These are phyloP conservation scores for Trichothecium sympodiale DNA, from an alignment of 2,329 filamentous ascomycete genomes.

Conservation along the genomic window DNA sequence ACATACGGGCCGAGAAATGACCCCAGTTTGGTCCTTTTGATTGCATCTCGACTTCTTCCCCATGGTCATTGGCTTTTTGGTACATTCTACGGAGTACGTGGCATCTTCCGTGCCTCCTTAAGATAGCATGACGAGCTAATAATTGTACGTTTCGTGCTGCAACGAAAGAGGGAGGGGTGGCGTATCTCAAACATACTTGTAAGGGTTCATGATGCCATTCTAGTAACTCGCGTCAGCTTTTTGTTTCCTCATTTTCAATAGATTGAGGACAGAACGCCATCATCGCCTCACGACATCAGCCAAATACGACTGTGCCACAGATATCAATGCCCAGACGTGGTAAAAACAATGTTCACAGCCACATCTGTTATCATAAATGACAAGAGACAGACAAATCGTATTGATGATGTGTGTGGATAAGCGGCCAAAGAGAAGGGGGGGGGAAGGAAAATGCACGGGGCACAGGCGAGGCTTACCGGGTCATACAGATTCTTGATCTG, in stretches of 20 bases:
- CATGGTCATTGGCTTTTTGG: too few species aligned
- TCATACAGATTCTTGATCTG: constrained; percentile 91
- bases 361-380: not conserved
- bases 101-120: too few species aligned
- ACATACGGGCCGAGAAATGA: too few species aligned
- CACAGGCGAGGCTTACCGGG: constrained; percentile 62
- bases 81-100: too few species aligned
- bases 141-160: too few species aligned
- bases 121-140: too few species aligned
- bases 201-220: constrained; percentile 99
- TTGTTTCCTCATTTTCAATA: not conserved
- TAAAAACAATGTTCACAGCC: not conserved
- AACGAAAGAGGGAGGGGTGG: too few species aligned
- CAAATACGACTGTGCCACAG: not conserved
- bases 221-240: constrained; percentile 21
- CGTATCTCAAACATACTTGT: constrained; percentile 69
- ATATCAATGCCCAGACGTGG: not conserved
- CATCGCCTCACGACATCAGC: not conserved
- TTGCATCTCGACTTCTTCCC: too few species aligned
- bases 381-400: not conserved
- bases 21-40: too few species aligned
- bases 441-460: constrained; percentile 8
- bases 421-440: not conserved
- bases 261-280: too few species aligned
- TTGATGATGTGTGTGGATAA: constrained; percentile 1